Conservation (phyloP, 1,284 basidiomycete species). For the Puccinia triticina region DNA sequence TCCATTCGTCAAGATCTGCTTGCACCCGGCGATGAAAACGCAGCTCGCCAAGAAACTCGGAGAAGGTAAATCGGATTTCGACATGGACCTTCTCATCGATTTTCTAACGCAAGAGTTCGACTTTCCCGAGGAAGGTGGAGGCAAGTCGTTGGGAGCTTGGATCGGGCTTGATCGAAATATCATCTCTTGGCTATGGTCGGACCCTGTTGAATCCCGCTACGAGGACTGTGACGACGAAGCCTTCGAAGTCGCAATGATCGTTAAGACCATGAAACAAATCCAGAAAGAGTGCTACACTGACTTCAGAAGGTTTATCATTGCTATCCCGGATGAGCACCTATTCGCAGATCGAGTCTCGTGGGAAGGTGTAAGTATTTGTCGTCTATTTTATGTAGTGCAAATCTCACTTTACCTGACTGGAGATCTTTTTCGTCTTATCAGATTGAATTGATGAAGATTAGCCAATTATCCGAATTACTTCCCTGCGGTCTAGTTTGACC, state of each 20-base stretch:
- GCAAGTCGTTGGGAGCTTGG: not conserved
- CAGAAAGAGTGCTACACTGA: not conserved
- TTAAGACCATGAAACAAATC: not conserved
- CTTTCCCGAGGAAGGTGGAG: not conserved
- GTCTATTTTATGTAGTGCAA: not conserved
- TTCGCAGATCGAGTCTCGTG: not conserved
- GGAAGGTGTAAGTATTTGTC: not conserved
- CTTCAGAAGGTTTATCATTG: conserved; percentile 34
- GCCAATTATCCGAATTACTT: not conserved
- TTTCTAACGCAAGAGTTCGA: conserved; percentile 3
- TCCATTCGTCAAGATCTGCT: conserved; percentile 27
- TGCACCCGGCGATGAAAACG: conserved; percentile 6
- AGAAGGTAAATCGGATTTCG: not conserved
- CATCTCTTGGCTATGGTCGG: conserved; percentile 7
- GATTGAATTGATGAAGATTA: conserved; percentile 18
- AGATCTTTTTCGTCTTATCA: not conserved
- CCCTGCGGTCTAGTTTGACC: not conserved
- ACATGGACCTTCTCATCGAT: not conserved
- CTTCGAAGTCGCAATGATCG: not conserved
- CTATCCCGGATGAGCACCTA: conserved; percentile 18
- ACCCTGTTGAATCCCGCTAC: not conserved
- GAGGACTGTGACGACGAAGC: not conserved
- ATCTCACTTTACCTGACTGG: not conserved
- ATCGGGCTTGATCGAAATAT: conserved; percentile 11
- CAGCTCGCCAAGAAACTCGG: not conserved